Conservation (phyloP, 768 basidiomycete genomes). For the Mycena venus region DNA sequence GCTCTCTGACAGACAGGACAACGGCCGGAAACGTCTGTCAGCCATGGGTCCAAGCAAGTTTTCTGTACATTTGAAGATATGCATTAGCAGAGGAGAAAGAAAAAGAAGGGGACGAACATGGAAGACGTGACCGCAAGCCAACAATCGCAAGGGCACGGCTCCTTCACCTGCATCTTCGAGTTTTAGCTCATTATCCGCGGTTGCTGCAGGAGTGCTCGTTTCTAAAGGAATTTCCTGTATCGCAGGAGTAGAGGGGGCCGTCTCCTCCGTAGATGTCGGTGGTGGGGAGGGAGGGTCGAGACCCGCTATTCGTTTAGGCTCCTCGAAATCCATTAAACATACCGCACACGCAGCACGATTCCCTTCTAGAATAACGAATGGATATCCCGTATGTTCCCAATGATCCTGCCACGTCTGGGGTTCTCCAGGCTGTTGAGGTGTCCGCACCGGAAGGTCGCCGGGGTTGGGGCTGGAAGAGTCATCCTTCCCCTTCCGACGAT, state of each 20-base stretch:
- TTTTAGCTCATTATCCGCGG: conserved; percentile 57
- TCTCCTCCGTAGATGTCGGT: conserved; percentile 7
- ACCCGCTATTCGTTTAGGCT: conserved; percentile 62
- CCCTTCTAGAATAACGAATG: conserved; percentile 85
- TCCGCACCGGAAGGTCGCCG: conserved; percentile 22
- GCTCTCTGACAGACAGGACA: conserved; percentile 90
- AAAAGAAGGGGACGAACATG: conserved; percentile 69
- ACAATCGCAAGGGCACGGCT: conserved; percentile 79
- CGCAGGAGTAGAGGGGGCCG: conserved; percentile 19
- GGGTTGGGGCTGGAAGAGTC: conserved; percentile 3
- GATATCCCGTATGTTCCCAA: conserved; percentile 84
- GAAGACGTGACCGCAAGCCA: conserved; percentile 90
- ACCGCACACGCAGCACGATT: conserved; percentile 73
- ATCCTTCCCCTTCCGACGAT: conserved; percentile 40
- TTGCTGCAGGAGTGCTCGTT: conserved; percentile 51
- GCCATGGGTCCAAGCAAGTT: conserved; percentile 93
- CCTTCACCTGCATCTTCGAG: conserved; percentile 83
- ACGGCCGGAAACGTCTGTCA: conserved; percentile 85
- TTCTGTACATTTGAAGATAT: conserved; percentile 58
- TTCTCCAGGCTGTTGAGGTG: conserved; percentile 34
- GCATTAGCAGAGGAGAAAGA: conserved; percentile 22
- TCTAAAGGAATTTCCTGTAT: conserved; percentile 49
- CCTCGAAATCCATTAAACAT: conserved; percentile 88
- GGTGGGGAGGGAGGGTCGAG: conserved; percentile 7
- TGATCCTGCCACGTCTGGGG: conserved; percentile 79